A percentile compares a stretch with the other conserved stretches of the same genome.
These are phyloP conservation scores for Blattamonas nauphoetae DNA, from an alignment of 78 protist genomes.

Conservation along the genomic window DNA sequence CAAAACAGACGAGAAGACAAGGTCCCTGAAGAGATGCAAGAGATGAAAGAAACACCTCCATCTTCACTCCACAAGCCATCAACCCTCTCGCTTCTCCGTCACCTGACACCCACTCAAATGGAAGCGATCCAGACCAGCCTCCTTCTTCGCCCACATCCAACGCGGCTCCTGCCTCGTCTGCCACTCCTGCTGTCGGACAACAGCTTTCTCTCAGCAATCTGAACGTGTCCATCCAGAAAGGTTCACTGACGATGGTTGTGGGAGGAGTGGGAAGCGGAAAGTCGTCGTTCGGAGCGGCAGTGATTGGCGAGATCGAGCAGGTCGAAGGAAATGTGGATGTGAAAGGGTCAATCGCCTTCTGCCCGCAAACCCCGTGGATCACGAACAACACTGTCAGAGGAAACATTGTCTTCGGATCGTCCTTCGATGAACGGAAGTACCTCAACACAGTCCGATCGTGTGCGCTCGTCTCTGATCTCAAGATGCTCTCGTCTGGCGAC, in stretches of 20 bases:
- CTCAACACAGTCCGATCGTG: background rate
- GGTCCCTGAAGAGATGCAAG: too few relatives aligned
- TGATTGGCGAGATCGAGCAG: slow-evolving; percentile 36
- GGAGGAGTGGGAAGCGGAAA: too few relatives aligned
- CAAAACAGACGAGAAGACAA: too few relatives aligned
- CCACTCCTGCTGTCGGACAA: background rate
- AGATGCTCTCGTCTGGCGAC: slow-evolving; percentile 59
- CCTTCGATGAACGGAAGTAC: slow-evolving; percentile 19
- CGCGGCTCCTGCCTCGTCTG: too few relatives aligned
- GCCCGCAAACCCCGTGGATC: slow-evolving; percentile 9
- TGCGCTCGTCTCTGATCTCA: slow-evolving; percentile 1
- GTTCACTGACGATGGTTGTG: too few relatives aligned
- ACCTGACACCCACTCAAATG: too few relatives aligned
- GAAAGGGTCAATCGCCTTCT: too few relatives aligned
- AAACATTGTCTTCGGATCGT: slow-evolving; percentile 55
- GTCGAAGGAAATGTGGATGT: background rate
- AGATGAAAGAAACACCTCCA: too few relatives aligned
- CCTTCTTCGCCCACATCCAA: too few relatives aligned
- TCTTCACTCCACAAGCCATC: too few relatives aligned
- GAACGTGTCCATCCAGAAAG: background rate
- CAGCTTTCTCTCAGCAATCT: background rate
- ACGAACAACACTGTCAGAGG: slow-evolving; percentile 58
- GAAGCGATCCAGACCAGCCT: too few relatives aligned
- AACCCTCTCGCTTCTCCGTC: too few relatives aligned
- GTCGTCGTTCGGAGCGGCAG: slow-evolving; percentile 12